Percentiles rank a stretch among this genome's conserved stretches.
Evolutionary conservation across 139 green algal species (phyloP).

Genomic region (Picochlorum sp.): DNA sequence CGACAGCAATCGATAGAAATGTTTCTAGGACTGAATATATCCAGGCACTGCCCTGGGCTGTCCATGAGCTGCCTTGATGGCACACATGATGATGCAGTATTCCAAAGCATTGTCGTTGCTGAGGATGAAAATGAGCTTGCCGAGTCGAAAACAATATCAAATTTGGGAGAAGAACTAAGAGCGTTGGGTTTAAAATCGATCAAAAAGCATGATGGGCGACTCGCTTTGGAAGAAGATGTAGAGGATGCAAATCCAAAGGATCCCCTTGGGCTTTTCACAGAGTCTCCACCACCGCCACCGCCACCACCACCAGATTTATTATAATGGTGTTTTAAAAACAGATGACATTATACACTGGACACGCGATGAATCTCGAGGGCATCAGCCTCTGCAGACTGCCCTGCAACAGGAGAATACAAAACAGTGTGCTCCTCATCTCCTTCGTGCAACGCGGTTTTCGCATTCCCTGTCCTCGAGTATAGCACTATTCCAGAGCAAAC

Average conservation of each 20-base stretch:
- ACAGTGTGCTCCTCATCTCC: neutral
- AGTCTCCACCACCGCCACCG: too few species aligned
- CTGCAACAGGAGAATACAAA: too few species aligned
- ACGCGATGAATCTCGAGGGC: too few species aligned
- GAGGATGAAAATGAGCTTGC: neutral
- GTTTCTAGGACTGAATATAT: conserved; percentile 69
- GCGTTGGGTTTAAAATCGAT: neutral
- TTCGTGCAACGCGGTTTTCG: neutral
- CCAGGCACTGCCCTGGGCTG: conserved; percentile 38
- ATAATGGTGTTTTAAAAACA: too few species aligned
- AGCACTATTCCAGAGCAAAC: conserved; percentile 19
- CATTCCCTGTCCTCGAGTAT: conserved; percentile 16
- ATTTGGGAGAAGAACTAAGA: neutral
- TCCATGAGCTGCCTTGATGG: neutral
- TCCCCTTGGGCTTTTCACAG: too few species aligned
- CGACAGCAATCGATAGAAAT: conserved; percentile 58
- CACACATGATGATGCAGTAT: neutral
- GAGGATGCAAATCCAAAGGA: too few species aligned
- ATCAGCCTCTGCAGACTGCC: too few species aligned
- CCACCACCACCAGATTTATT: too few species aligned
- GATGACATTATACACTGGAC: too few species aligned
- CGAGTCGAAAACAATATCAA: neutral
- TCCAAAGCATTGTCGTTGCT: neutral
- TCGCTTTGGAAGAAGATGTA: neutral
- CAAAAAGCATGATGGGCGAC: neutral